Evolutionary conservation across 257 asterid genomes (phyloP).

Genomic region (Nyctanthes arbortristis): DNA sequence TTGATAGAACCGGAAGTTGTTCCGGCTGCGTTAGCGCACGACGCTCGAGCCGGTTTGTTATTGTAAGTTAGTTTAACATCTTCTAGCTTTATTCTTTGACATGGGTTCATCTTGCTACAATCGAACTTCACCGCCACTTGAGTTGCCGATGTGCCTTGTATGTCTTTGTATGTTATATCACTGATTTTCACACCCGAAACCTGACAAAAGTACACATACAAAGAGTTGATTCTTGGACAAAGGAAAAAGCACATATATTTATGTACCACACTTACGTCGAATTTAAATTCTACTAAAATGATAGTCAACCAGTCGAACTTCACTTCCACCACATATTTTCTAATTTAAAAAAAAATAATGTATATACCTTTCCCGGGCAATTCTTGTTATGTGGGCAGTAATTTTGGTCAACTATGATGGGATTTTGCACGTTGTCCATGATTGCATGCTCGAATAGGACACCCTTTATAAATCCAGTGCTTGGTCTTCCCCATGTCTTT

Average conservation of each 20-base stretch:
- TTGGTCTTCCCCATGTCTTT: slow-evolving; percentile 65
- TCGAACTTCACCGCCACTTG: slow-evolving; percentile 59
- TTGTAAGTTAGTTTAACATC: slow-evolving; percentile 45
- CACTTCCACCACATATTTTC: too few relatives aligned
- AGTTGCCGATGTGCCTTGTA: slow-evolving; percentile 66
- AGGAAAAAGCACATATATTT: too few relatives aligned
- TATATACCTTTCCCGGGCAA: slow-evolving; percentile 54
- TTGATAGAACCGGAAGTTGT: slow-evolving; percentile 35
- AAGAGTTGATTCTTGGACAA: neutral
- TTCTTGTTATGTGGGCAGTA: slow-evolving; percentile 50
- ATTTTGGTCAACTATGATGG: slow-evolving; percentile 67
- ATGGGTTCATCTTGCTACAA: slow-evolving; percentile 60
- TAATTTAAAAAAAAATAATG: neutral
- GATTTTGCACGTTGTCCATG: slow-evolving; percentile 60
- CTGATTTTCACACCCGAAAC: slow-evolving; percentile 58
- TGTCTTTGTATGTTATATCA: slow-evolving; percentile 46
- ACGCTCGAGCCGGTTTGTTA: slow-evolving; percentile 31
- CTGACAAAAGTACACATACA: slow-evolving; percentile 20
- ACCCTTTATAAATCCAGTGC: slow-evolving; percentile 54
- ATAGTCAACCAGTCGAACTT: too few relatives aligned
- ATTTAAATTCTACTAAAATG: too few relatives aligned
- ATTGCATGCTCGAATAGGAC: slow-evolving; percentile 48
- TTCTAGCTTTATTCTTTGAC: slow-evolving; percentile 39
- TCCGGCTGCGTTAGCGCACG: slow-evolving; percentile 56
- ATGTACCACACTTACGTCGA: too few relatives aligned